These are phyloP conservation scores for Thielaviopsis ethacetica DNA, from an alignment of 2,329 filamentous ascomycete species.

Conservation along the genomic window DNA sequence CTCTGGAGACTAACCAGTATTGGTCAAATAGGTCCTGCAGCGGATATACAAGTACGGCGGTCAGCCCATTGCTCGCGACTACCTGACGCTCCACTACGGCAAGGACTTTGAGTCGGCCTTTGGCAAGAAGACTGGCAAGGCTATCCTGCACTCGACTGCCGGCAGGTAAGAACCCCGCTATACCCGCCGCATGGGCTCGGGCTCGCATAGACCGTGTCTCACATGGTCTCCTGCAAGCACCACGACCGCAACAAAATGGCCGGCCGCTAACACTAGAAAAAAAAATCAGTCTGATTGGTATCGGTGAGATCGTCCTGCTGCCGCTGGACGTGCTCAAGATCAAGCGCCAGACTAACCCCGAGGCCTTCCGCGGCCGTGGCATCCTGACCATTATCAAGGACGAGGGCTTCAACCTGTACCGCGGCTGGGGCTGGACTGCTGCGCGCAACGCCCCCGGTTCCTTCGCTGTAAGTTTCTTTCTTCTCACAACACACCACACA, in stretches of 20 bases:
- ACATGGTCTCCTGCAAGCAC: too few species aligned
- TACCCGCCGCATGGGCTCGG: neutral
- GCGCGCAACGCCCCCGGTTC: slow-evolving; percentile 93
- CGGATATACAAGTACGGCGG: slow-evolving; percentile 98
- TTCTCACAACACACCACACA: slow-evolving; percentile 13
- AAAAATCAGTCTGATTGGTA: slow-evolving; percentile 64
- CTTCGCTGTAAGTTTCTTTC: slow-evolving; percentile 56
- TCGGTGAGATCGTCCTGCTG: slow-evolving; percentile 89
- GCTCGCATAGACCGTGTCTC: neutral
- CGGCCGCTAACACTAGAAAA: neutral
- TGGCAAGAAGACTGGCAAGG: slow-evolving; percentile 94
- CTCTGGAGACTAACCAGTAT: neutral
- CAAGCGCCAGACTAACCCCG: slow-evolving; percentile 97
- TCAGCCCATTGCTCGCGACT: slow-evolving; percentile 88
- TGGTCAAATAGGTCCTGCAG: slow-evolving; percentile 51
- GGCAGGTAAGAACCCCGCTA: slow-evolving; percentile 45
- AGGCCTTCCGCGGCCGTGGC: slow-evolving; percentile 89
- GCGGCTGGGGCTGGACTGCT: slow-evolving; percentile 94
- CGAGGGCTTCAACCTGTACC: slow-evolving; percentile 89
- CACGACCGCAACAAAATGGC: neutral
- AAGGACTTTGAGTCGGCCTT: slow-evolving; percentile 75
- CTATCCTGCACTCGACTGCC: slow-evolving; percentile 91
- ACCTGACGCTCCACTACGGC: slow-evolving; percentile 63
- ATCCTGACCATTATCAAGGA: slow-evolving; percentile 79
- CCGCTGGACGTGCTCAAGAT: slow-evolving; percentile 97